phyloP scores from a whole-genome alignment of 2,329 filamentous ascomycete genomes.

The Fusarium sp. region DNA sequence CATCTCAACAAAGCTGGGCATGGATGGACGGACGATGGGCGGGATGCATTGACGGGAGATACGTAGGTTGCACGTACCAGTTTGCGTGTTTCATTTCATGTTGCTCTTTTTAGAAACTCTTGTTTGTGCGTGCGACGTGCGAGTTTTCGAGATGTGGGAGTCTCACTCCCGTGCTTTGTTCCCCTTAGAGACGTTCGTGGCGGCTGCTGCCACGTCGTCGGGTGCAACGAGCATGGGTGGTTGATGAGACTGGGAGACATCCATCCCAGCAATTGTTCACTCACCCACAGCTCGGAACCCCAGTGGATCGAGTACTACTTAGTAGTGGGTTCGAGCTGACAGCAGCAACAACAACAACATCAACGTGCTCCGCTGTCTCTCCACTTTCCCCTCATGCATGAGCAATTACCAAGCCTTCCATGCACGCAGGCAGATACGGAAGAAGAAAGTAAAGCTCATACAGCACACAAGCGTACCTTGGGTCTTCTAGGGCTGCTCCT shows the following conservation, averaged over 20 bases:
- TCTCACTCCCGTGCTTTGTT: constrained; percentile 4
- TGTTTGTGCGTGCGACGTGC: constrained; percentile 1
- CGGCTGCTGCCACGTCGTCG: neutral
- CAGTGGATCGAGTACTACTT: neutral
- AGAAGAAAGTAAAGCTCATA: constrained; percentile 11
- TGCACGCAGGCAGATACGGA: constrained; percentile 2
- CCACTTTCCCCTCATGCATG: constrained; percentile 16
- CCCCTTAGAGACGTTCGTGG: neutral
- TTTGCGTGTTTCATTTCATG: constrained; percentile 17
- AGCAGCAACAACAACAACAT: neutral
- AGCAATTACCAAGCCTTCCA: constrained; percentile 6
- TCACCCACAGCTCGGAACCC: too few relatives aligned
- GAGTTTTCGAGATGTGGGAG: too few relatives aligned
- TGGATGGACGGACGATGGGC: neutral
- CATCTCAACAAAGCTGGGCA: constrained; percentile 29
- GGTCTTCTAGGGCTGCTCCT: neutral
- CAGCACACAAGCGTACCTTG: neutral
- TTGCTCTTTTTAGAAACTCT: constrained; percentile 19
- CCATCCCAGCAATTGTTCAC: too few relatives aligned
- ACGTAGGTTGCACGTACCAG: constrained; percentile 16
- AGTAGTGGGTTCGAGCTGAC: constrained; percentile 19
- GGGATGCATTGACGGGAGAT: constrained; percentile 6
- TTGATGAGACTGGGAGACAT: too few relatives aligned
- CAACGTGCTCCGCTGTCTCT: neutral
- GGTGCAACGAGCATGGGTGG: too few relatives aligned